phyloP scores from a whole-genome alignment of 768 basidiomycete genomes.

The Amanita brunnescens region DNA sequence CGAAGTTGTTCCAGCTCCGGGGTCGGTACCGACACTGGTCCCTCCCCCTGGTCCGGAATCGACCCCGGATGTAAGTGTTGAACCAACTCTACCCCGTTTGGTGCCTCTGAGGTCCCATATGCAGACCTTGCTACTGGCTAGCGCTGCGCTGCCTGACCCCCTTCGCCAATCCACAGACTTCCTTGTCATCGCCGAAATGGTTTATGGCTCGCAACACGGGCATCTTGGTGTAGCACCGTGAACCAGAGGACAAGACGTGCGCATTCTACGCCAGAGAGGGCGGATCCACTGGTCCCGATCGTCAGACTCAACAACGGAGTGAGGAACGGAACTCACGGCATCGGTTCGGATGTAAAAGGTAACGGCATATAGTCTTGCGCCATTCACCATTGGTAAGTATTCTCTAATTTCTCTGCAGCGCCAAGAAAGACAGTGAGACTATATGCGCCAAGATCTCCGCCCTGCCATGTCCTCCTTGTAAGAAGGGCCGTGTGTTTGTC shows the following conservation, averaged over 20 bases:
- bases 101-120: constrained; percentile 89
- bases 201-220: constrained; percentile 55
- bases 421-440: constrained; percentile 37
- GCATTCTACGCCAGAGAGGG: constrained; percentile 97
- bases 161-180: constrained; percentile 89
- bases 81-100: constrained; percentile 28
- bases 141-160: constrained; percentile 35
- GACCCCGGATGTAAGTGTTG: constrained; percentile 5
- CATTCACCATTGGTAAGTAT: constrained; percentile 51
- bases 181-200: constrained; percentile 71
- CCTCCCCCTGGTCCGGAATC: constrained; percentile 11
- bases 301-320: too few relatives aligned
- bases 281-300: too few relatives aligned
- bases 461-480: constrained; percentile 42
- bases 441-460: constrained; percentile 59
- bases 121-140: constrained; percentile 95
- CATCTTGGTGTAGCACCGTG: constrained; percentile 92
- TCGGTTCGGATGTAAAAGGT: constrained; percentile 24
- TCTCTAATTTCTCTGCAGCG: constrained; percentile 43
- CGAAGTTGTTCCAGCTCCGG: neutral
- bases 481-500: constrained; percentile 42
- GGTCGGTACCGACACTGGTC: neutral
- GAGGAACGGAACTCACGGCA: constrained; percentile 20
- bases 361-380: constrained; percentile 46
- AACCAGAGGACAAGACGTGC: constrained; percentile 81